Evolutionary conservation across 2,329 filamentous ascomycete species (phyloP), one percentile per base, ranked within the genome.

Genomic region (Botryotinia calthae): DNA sequence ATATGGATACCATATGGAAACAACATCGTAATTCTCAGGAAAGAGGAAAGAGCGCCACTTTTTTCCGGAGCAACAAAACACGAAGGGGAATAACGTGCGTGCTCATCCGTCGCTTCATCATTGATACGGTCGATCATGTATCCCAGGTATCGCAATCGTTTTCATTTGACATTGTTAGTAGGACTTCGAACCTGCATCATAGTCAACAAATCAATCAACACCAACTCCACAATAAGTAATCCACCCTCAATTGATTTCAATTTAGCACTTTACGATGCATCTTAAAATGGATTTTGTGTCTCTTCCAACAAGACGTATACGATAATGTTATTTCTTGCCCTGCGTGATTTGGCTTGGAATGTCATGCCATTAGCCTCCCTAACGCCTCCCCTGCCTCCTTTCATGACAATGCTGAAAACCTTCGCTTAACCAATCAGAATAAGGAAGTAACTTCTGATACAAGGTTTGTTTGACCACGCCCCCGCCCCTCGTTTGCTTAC

Each of bases 391-490:
- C 65, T 67, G 48, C 48, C 65, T 25, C 65, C 65, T 67, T 56
- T 56, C 65, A 67, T 42, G n/a, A 42, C 48, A 67, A 42, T 42
- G 44, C 48, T 22, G n/a, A 28, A 28, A 40, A 42, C 40, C 37
- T 22, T 67, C 65, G 65, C 65, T 67, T 67, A 67, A 31, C 65
- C 48, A 56, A 67, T 56, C 8, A 67, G 22, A 56, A 31, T 1
- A 16, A 20, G 48, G 54, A 56, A 12, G 59, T 14, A 25, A 37
- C 48, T 70, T 61, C 56, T 70, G 54, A 70, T 70, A 70, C 67
- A 70, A 61, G 67, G 67, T 61, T 61, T 61, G 67, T 70, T 70
- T 70, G 67, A 58, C 54, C 51, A 61, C 37, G 51, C 67, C 66
- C 64, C 67, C 67, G 51, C 67, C 65, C 65, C 65, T 66, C 48